These are phyloP conservation scores for Cercospora zeae-maydis DNA, from an alignment of 2,329 filamentous ascomycete genomes.

Conservation along the genomic window DNA sequence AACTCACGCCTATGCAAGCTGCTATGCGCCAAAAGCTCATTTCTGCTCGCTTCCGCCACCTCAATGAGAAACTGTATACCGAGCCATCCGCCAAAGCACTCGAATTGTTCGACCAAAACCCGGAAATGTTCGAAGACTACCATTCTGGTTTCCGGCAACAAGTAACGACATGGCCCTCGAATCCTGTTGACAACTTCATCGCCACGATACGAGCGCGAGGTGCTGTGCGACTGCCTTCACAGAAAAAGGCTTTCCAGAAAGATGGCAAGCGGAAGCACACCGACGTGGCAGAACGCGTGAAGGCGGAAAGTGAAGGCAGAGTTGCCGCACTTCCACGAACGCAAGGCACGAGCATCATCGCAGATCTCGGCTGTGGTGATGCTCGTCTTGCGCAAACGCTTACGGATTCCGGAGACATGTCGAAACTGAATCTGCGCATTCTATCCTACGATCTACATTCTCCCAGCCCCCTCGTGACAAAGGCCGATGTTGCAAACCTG, in stretches of 20 bases:
- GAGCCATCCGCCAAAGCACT: conserved; percentile 81
- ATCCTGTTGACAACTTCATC: conserved; percentile 88
- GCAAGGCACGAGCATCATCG: conserved; percentile 70
- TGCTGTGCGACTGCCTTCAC: conserved; percentile 43
- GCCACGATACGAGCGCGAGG: conserved; percentile 65
- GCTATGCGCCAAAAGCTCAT: conserved; percentile 94
- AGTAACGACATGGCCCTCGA: conserved; percentile 93
- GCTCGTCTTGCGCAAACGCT: conserved; percentile 73
- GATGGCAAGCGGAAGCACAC: conserved; percentile 42
- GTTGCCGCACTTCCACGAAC: conserved; percentile 63
- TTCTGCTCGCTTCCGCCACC: conserved; percentile 91
- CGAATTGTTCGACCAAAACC: conserved; percentile 74
- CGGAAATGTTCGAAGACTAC: conserved; percentile 94
- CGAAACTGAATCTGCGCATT: conserved; percentile 68
- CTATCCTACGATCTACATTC: conserved; percentile 84
- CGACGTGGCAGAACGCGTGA: conserved; percentile 22
- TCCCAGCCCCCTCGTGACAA: conserved; percentile 71
- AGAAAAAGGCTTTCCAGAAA: conserved; percentile 33
- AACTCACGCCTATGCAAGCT: conserved; percentile 86
- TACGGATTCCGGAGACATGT: conserved; percentile 51
- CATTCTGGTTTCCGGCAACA: conserved; percentile 95
- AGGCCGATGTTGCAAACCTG: conserved; percentile 82
- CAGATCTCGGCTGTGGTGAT: conserved; percentile 91
- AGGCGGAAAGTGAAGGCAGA: conserved; percentile 24
- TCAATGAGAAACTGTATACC: conserved; percentile 96